phyloP scores from a whole-genome alignment of 75 land plant genomes.

The Pinus tabuliformis region DNA sequence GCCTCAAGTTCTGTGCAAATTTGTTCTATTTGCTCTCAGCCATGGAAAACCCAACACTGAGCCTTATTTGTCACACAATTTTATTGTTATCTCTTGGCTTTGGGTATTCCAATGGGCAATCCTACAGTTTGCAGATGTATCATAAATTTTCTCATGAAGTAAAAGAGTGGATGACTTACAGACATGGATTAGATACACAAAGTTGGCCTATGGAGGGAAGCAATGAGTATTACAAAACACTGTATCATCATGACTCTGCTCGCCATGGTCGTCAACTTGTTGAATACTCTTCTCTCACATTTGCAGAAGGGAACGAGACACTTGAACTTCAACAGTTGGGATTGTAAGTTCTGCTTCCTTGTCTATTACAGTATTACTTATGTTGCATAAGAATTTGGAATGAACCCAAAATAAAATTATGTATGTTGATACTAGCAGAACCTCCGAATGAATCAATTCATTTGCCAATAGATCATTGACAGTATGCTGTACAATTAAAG shows the following conservation, averaged over 20 bases:
- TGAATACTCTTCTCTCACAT: neutral
- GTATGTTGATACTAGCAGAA: too few species aligned
- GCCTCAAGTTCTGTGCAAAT: too few species aligned
- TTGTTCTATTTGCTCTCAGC: too few species aligned
- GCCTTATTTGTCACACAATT: neutral
- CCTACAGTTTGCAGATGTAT: constrained; percentile 41
- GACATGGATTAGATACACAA: neutral
- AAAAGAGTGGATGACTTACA: constrained; percentile 16
- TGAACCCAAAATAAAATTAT: neutral
- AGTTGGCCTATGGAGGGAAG: constrained; percentile 9
- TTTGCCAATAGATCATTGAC: too few species aligned
- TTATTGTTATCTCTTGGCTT: neutral
- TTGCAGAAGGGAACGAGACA: constrained; percentile 4
- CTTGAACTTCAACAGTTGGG: neutral
- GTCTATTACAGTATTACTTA: neutral
- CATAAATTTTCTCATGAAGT: constrained; percentile 53
- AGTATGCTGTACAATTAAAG: too few species aligned
- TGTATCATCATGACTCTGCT: constrained; percentile 2
- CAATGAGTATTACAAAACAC: constrained; percentile 3
- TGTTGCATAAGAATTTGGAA: too few species aligned
- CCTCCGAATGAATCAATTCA: too few species aligned
- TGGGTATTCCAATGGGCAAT: constrained; percentile 10
- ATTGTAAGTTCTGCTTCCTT: neutral
- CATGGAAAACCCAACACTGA: too few species aligned
- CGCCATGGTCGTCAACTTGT: constrained; percentile 1